These are phyloP conservation scores for Cladosporium sp. DNA, from an alignment of 2,329 filamentous ascomycete genomes.

Conservation along the genomic window DNA sequence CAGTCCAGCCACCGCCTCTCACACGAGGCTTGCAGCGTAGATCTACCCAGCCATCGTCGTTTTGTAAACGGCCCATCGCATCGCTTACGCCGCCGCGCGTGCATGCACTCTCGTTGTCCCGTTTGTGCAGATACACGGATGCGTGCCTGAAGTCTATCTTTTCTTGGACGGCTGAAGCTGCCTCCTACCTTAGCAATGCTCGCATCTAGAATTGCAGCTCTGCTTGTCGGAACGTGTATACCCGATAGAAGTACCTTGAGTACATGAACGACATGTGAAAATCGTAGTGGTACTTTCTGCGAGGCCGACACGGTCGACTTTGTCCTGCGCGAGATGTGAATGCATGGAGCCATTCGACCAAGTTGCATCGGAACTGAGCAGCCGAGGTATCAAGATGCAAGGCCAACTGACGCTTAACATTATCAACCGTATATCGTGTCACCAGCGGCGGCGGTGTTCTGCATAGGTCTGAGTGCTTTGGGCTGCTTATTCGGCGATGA, in stretches of 20 bases:
- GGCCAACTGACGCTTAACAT: not conserved
- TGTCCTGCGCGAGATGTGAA: not conserved
- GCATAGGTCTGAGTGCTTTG: not conserved
- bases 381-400: not conserved
- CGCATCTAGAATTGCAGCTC: not conserved
- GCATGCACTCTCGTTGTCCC: not conserved
- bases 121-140: constrained; percentile 4
- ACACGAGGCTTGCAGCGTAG: constrained; percentile 13
- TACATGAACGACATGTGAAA: not conserved
- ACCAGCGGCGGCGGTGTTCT: not conserved
- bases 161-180: constrained; percentile 1
- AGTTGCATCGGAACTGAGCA: not conserved
- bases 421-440: not conserved
- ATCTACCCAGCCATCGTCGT: constrained; percentile 4
- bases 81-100: not conserved
- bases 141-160: not conserved
- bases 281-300: not conserved
- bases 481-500: not conserved
- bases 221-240: not conserved
- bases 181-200: not conserved
- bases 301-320: not conserved
- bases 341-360: not conserved
- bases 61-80: constrained; percentile 2
- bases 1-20: constrained; percentile 18
- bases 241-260: not conserved